These are phyloP conservation scores for Henckelia pumila DNA, from an alignment of 257 asterid species.

Conservation along the genomic window DNA sequence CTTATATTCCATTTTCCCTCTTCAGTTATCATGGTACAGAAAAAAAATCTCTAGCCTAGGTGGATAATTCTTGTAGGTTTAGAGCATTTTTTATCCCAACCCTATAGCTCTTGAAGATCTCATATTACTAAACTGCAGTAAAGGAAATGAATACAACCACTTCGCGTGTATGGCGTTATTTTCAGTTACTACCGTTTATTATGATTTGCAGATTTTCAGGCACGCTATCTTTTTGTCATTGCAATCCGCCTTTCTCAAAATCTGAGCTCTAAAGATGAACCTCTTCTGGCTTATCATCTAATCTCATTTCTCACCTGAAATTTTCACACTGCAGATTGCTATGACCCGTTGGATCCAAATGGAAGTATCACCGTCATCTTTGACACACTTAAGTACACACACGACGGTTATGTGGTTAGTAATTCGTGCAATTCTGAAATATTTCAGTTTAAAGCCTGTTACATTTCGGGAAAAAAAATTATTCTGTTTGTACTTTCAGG, in stretches of 20 bases:
- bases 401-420: conserved; percentile 63
- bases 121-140: background rate
- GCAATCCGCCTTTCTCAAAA: background rate
- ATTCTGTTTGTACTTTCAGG: conserved; percentile 34
- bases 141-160: conserved; percentile 33
- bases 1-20: conserved; percentile 22
- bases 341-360: conserved; percentile 70
- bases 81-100: conserved; percentile 6
- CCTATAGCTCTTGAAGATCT: conserved; percentile 5
- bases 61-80: background rate
- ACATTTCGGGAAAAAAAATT: background rate
- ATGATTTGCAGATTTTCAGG: conserved; percentile 47
- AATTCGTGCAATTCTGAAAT: background rate
- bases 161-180: conserved; percentile 19
- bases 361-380: conserved; percentile 56
- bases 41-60: background rate
- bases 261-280: background rate
- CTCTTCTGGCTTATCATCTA: conserved; percentile 2
- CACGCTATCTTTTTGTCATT: conserved; percentile 24
- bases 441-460: background rate
- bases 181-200: conserved; percentile 27
- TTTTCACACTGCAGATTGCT: conserved; percentile 48
- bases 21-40: background rate
- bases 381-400: conserved; percentile 44
- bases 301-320: conserved; percentile 12